Base-by-base conservation (phyloP, 2,329 filamentous ascomycete species). In the Anisogramma anomala region DNA sequence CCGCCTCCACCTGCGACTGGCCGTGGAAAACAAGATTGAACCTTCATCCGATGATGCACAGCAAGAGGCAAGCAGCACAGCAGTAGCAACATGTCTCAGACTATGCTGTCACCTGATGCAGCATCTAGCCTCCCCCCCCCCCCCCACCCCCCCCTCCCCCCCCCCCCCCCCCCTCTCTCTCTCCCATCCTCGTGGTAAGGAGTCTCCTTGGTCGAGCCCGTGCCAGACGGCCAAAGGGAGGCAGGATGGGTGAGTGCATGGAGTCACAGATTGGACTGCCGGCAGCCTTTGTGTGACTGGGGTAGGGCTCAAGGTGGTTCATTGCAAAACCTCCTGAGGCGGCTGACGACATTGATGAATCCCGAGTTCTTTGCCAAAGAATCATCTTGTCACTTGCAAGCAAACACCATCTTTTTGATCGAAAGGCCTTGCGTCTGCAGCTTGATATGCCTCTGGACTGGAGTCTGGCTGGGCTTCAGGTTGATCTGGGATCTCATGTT, bases 261-360 rank as follows among this genome's bases (percentile, higher is more conserved):
- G 10, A 37, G 34, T 41, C 36, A 41, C 41, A 46, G 36, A 33
- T 23, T 46, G 33, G 38, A 43, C 44, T 46, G 44, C 44, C 44
- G 33, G 36, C 36, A 37, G 41, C 36, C 36, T 41, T 43, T 37
- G 44, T 46, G 41, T 26, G 33, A 46, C 22, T 23, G 22, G 5
- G 11, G 33, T 19, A 32, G 27, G 18, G 14, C 17, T n/a, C n/a
- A 14, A 32, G 30, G 28, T 43, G 38, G 36, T 40, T 43, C 44
- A 40, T 33, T 46, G 44, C 44, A 41, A 46, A 43, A 46, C 43
- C 42, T 37, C 22, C 9, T 20, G 14, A 28, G n/a, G 36, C 44
- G 41, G 44, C 28, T 38, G 40, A 36, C 43, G 44, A 37, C 44
- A 18, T 43, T 26, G 36, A 36, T 17, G 22, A 20, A 33, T 20